A percentile compares a stretch with the other conserved stretches of the same genome.
These are phyloP conservation scores for Vaccinium myrtillus DNA, from an alignment of 148 eudicot genomes.

Conservation along the genomic window DNA sequence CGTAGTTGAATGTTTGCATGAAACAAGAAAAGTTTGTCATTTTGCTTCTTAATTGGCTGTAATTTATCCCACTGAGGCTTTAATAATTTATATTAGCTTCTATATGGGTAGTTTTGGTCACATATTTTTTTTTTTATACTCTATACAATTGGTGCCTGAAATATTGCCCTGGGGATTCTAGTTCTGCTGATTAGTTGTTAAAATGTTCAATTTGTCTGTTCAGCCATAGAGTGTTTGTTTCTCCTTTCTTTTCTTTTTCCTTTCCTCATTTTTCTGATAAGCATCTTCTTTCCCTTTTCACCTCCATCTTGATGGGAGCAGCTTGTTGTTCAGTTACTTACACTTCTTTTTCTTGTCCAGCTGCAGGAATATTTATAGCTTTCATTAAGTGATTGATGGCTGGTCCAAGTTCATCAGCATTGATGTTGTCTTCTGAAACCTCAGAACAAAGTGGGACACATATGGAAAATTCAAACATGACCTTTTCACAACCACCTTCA, in stretches of 20 bases:
- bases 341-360: not conserved
- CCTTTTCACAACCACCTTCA: constrained; percentile 28
- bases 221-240: not conserved
- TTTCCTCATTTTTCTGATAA: not conserved
- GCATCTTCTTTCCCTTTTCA: not conserved
- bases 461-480: constrained; percentile 26
- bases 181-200: not conserved
- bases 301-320: not conserved
- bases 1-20: not conserved
- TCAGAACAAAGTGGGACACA: constrained; percentile 22
- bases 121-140: not conserved
- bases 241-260: not conserved
- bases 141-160: not conserved
- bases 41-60: no score
- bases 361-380: not conserved
- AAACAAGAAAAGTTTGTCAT: not conserved
- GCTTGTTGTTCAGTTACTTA: not conserved
- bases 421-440: constrained; percentile 10
- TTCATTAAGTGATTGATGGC: not conserved
- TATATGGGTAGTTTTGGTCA: not conserved
- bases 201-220: not conserved
- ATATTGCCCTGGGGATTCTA: not conserved
- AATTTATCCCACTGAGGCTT: no score
- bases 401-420: not conserved
- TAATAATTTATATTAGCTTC: not conserved